These are phyloP conservation scores for Coniochaeta ligniaria DNA, from an alignment of 2,329 filamentous ascomycete genomes.

Conservation along the genomic window DNA sequence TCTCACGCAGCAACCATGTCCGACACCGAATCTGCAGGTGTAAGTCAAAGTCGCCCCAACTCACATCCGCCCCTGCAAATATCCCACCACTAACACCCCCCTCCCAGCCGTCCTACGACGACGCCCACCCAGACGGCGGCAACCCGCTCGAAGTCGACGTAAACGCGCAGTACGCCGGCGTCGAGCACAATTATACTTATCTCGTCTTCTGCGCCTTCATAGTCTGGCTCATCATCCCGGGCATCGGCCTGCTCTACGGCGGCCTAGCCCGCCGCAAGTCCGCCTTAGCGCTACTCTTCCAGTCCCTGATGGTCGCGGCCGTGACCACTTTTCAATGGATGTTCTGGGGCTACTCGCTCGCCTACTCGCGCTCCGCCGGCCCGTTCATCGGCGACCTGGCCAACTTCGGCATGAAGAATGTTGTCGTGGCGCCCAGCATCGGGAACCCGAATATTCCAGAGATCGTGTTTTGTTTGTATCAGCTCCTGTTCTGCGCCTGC, in stretches of 20 bases:
- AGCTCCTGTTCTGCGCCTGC: slow-evolving; percentile 53
- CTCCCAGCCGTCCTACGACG: background rate
- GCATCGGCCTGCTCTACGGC: slow-evolving; percentile 58
- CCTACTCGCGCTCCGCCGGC: slow-evolving; percentile 52
- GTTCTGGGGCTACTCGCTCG: slow-evolving; percentile 59
- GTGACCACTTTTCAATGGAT: slow-evolving; percentile 50
- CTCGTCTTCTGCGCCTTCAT: slow-evolving; percentile 51
- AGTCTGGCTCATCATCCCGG: slow-evolving; percentile 61
- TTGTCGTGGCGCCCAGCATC: slow-evolving; percentile 52
- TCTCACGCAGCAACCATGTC: background rate
- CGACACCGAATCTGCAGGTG: background rate
- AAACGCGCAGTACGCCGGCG: slow-evolving; percentile 47
- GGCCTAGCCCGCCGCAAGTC: slow-evolving; percentile 57
- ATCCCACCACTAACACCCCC: background rate
- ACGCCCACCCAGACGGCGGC: slow-evolving; percentile 10
- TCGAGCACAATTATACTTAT: slow-evolving; percentile 56
- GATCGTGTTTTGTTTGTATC: slow-evolving; percentile 60
- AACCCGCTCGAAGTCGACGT: slow-evolving; percentile 17
- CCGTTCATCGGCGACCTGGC: slow-evolving; percentile 56
- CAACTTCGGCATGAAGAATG: slow-evolving; percentile 55
- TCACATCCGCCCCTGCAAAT: too few relatives aligned
- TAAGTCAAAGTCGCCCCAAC: too few relatives aligned
- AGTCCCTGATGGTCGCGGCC: slow-evolving; percentile 50
- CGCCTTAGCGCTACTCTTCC: slow-evolving; percentile 54
- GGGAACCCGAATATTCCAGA: slow-evolving; percentile 52